phyloP scores from a whole-genome alignment of 169 alveolate species.

The Hepatocystis sp. region DNA sequence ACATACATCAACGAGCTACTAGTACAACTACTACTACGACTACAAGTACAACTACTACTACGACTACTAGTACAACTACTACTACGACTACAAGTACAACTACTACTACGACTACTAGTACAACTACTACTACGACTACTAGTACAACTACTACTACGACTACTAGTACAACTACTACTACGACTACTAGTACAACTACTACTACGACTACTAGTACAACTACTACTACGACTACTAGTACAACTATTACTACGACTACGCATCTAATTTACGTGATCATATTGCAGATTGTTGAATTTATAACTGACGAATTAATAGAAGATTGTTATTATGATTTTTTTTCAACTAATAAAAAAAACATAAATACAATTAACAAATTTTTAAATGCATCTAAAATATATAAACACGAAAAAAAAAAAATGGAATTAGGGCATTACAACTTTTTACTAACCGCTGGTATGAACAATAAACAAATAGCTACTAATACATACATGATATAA shows the following conservation, averaged over 20 bases:
- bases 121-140: too few relatives aligned
- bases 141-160: too few relatives aligned
- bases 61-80: too few relatives aligned
- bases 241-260: neutral
- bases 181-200: too few relatives aligned
- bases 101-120: too few relatives aligned
- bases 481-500: too few relatives aligned
- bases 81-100: too few relatives aligned
- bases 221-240: neutral
- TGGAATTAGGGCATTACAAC: slow-evolving; percentile 23
- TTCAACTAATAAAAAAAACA: neutral
- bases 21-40: too few relatives aligned
- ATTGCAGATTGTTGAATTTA: slow-evolving; percentile 26
- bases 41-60: too few relatives aligned
- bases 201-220: too few relatives aligned
- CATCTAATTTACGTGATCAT: neutral
- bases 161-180: too few relatives aligned
- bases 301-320: slow-evolving; percentile 34
- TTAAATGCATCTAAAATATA: slow-evolving; percentile 8
- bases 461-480: neutral
- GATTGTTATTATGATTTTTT: neutral
- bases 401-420: slow-evolving; percentile 10
- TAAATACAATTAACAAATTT: slow-evolving; percentile 1
- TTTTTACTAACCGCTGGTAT: slow-evolving; percentile 20
- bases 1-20: neutral